A percentile compares a stretch with the other conserved stretches of the same genome.
Evolutionary conservation across 495 filamentous ascomycete genomes (phyloP).

Genomic region (Trichodelitschia bisporula): DNA sequence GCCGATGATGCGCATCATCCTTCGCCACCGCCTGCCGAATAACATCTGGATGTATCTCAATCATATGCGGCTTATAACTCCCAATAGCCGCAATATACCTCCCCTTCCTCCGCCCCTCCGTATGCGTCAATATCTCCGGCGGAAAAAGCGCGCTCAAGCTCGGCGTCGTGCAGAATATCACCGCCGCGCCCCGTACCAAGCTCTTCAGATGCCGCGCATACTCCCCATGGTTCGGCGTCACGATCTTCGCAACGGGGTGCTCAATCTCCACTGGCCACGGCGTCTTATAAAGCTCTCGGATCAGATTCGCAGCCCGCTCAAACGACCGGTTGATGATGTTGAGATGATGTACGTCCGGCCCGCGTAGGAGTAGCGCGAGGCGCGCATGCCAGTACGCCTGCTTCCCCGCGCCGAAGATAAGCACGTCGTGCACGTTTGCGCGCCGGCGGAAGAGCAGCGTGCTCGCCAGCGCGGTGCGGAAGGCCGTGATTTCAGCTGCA

Average conservation of each 20-base stretch:
- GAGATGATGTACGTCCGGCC: conserved; percentile 44
- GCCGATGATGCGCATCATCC: conserved; percentile 26
- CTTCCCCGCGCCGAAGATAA: conserved; percentile 72
- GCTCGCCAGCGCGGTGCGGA: conserved; percentile 71
- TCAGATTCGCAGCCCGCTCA: conserved; percentile 27
- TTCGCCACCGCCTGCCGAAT: conserved; percentile 40
- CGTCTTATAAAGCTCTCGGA: conserved; percentile 28
- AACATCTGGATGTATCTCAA: conserved; percentile 57
- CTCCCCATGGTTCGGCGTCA: conserved; percentile 49
- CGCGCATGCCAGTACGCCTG: conserved; percentile 91
- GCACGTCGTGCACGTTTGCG: conserved; percentile 38
- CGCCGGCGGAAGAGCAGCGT: conserved; percentile 51
- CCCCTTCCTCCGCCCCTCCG: conserved; percentile 47
- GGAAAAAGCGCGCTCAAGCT: conserved; percentile 36
- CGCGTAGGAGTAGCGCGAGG: conserved; percentile 49
- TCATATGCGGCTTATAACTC: conserved; percentile 64
- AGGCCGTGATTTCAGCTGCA: conserved; percentile 71
- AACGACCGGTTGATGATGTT: conserved; percentile 60
- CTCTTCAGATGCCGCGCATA: conserved; percentile 39
- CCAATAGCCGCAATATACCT: conserved; percentile 63
- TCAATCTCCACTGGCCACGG: conserved; percentile 4
- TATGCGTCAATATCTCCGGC: conserved; percentile 31
- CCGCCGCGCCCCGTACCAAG: conserved; percentile 41
- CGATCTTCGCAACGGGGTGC: conserved; percentile 37
- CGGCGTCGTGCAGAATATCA: conserved; percentile 65